phyloP scores from a whole-genome alignment of 352 stramenopile species.

The Globisporangium lucens region DNA sequence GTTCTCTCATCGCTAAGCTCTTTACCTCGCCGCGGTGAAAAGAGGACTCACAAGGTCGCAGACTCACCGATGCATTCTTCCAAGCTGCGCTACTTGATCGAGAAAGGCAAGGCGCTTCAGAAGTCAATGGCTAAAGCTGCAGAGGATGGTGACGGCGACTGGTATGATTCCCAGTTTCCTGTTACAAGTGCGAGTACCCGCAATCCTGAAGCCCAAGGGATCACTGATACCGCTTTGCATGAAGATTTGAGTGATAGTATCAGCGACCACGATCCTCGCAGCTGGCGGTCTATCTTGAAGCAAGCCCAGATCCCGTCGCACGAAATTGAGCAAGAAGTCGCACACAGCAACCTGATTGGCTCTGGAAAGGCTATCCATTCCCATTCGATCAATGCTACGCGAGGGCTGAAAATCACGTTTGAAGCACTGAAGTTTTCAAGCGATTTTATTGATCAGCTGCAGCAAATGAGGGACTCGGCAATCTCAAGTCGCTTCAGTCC shows the following conservation, averaged over 20 bases:
- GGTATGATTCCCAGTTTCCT: neutral
- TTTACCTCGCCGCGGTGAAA: neutral
- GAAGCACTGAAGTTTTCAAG: constrained; percentile 40
- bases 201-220: neutral
- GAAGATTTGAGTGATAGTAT: neutral
- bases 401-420: constrained; percentile 39
- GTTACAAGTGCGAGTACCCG: neutral
- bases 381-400: neutral
- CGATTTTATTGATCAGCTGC: constrained; percentile 37
- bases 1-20: neutral
- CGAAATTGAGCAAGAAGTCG: neutral
- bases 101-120: constrained; percentile 43
- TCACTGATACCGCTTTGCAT: neutral
- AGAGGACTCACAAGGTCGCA: neutral
- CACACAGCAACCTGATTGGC: neutral
- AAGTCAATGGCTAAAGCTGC: constrained; percentile 44
- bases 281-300: constrained; percentile 16
- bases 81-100: constrained; percentile 27
- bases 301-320: neutral
- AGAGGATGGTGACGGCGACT: constrained; percentile 8
- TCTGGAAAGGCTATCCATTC: neutral
- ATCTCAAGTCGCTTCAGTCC: constrained; percentile 49
- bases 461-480: constrained; percentile 42
- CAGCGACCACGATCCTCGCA: constrained; percentile 10
- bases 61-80: constrained; percentile 1